phyloP scores from a whole-genome alignment of 306 rosid genomes.

The Bauhinia variegata region DNA sequence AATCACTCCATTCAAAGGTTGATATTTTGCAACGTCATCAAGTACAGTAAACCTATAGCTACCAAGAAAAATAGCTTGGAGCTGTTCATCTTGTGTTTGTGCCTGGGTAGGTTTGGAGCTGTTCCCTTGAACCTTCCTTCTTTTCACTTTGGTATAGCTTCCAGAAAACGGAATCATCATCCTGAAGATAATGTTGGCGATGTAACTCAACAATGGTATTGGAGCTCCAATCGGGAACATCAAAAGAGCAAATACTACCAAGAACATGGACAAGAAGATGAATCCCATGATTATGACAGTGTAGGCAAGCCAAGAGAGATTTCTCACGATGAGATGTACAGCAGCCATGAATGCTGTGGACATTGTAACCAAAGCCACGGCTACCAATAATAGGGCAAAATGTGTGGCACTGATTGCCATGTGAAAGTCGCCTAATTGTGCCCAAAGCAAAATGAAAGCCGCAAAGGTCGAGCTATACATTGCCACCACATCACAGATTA shows the following conservation, averaged over 20 bases:
- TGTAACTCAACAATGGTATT: neutral
- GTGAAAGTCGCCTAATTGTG: slow-evolving; percentile 18
- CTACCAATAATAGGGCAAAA: slow-evolving; percentile 12
- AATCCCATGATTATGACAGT: neutral
- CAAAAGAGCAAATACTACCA: neutral
- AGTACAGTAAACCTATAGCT: too few species aligned
- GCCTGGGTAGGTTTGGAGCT: too few species aligned
- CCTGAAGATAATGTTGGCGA: neutral
- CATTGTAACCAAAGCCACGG: slow-evolving; percentile 19
- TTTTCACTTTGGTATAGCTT: neutral
- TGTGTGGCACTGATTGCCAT: neutral
- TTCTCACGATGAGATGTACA: neutral
- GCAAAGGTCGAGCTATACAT: slow-evolving; percentile 27
- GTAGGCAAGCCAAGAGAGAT: neutral
- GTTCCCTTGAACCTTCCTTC: neutral
- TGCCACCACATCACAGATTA: slow-evolving; percentile 27
- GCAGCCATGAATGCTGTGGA: slow-evolving; percentile 38
- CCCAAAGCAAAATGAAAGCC: slow-evolving; percentile 13
- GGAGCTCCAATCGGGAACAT: neutral
- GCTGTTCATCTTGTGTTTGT: too few species aligned
- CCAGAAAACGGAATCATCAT: neutral
- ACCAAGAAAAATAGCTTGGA: too few species aligned
- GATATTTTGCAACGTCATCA: too few species aligned
- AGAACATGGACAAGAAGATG: neutral
- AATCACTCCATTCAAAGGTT: too few species aligned